Evolutionary conservation across 345 rosid genomes (phyloP), one percentile per base, ranked within the genome.

Genomic region (Odontarrhena argentea): DNA sequence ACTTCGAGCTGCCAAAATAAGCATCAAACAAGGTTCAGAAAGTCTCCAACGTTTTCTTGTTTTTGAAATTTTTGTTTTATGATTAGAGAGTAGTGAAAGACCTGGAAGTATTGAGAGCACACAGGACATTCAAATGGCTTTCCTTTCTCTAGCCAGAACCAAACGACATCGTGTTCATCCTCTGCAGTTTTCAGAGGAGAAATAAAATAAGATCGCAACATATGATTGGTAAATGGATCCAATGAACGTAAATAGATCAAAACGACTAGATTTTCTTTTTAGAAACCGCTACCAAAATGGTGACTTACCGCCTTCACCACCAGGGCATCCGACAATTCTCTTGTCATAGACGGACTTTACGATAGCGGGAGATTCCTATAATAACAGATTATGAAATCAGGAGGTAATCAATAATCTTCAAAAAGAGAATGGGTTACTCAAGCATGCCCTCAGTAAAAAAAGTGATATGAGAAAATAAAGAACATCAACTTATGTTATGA

Each of bases 141-240:
- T 81, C 86, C 93, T 71, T 91, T 86, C 86, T 84, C 82, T 82
- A 88, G 82, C 97, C 96, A 86, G 81, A 91, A 91, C 96, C 96
- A 91, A 35, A 88, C 91, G 38, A 91, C 91, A 41, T 91, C 96
- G 67, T 91, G 97, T 65, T 88, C 97, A 37, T 86, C 96, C 83
- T 88, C 97, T 91, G 75, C 51, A 50, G 59, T 35, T 35, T 35
- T 55, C 36, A 32, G 32, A 36, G 18, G 62, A 13, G 42, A 55
- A 7, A 49, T 26, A 24, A 55, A 7, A 49, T 26, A 24, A 42
- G 14, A 35, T 11, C 6, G 45, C 15, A 30, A 34, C 15, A 11
- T 5, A 11, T 45, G 3, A 35, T 44, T 24, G 25, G 64, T 24
- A 43, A 35, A 68, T 36, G 48, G 54, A 22, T 36, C 22, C 3